These are phyloP conservation scores for Heimioporus retisporus DNA, from an alignment of 1,284 basidiomycete genomes.

Conservation along the genomic window DNA sequence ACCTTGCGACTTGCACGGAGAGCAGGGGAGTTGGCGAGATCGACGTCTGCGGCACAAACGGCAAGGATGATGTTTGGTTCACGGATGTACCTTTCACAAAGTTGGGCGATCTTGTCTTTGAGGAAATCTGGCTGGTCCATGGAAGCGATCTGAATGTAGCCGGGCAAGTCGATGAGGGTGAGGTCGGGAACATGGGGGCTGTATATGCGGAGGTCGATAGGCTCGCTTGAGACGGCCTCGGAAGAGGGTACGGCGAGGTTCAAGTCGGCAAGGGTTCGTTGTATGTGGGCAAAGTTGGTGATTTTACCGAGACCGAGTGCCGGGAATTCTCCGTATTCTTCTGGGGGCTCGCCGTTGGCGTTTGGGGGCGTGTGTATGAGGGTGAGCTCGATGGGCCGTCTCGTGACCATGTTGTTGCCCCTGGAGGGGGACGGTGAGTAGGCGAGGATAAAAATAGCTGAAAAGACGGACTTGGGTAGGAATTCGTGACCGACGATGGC, in stretches of 20 bases:
- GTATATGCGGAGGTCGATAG: slow-evolving; percentile 97
- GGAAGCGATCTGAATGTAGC: slow-evolving; percentile 96
- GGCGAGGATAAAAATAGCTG: slow-evolving; percentile 6
- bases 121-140: slow-evolving; percentile 97
- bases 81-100: slow-evolving; percentile 98
- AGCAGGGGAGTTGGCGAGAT: slow-evolving; percentile 98
- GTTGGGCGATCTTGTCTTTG: slow-evolving; percentile 90
- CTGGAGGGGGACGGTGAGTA: slow-evolving; percentile 53
- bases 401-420: slow-evolving; percentile 99
- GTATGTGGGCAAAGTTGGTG: slow-evolving; percentile 91
- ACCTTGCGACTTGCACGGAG: slow-evolving; percentile 94
- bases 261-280: slow-evolving; percentile 94
- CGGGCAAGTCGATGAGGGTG: slow-evolving; percentile 97
- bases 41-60: slow-evolving; percentile 98
- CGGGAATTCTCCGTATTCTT: slow-evolving; percentile 97
- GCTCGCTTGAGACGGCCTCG: slow-evolving; percentile 94
- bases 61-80: slow-evolving; percentile 99
- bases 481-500: slow-evolving; percentile 99
- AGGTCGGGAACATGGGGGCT: slow-evolving; percentile 97
- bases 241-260: slow-evolving; percentile 93
- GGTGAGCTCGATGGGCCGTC: slow-evolving; percentile 97
- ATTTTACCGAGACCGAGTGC: slow-evolving; percentile 90
- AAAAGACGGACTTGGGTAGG: slow-evolving; percentile 82
- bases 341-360: slow-evolving; percentile 60
- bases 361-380: slow-evolving; percentile 89